Evolutionary conservation across 2,329 filamentous ascomycete species (phyloP).

Genomic region (Paecilomyces variotii): DNA sequence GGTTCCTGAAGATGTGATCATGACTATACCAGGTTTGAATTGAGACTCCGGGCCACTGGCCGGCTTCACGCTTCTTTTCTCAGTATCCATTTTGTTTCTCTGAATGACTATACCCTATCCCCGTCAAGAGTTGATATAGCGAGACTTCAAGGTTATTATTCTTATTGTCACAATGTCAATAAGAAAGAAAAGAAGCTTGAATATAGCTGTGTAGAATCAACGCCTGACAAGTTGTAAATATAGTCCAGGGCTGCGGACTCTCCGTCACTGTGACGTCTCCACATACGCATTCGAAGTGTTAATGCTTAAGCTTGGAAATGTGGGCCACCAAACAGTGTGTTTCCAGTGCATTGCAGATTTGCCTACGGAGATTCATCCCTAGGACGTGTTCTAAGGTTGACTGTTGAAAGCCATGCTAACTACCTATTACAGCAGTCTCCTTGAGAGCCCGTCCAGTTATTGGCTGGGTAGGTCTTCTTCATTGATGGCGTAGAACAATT

Average conservation of each 20-base stretch:
- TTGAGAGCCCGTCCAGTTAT: too few relatives aligned
- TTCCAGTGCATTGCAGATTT: background rate
- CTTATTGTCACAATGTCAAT: background rate
- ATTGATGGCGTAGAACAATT: too few relatives aligned
- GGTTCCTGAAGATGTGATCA: background rate
- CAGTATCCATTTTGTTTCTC: background rate
- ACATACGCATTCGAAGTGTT: background rate
- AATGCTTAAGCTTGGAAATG: constrained; percentile 1
- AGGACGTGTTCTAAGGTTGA: background rate
- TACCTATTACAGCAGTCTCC: too few relatives aligned
- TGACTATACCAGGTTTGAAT: constrained; percentile 22
- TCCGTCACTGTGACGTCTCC: constrained; percentile 5
- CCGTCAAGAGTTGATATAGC: background rate
- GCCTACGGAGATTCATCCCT: background rate
- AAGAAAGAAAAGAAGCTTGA: background rate
- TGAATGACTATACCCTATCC: background rate
- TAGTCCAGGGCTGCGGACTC: background rate
- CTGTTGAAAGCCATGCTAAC: background rate
- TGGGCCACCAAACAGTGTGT: constrained; percentile 2
- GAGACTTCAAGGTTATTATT: background rate
- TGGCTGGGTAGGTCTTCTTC: too few relatives aligned
- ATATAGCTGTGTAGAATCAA: background rate
- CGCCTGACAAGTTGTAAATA: constrained; percentile 3
- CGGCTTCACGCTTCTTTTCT: constrained; percentile 2
- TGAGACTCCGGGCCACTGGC: constrained; percentile 21